Conservation (phyloP, 768 basidiomycete species). For the Russula compacta region DNA sequence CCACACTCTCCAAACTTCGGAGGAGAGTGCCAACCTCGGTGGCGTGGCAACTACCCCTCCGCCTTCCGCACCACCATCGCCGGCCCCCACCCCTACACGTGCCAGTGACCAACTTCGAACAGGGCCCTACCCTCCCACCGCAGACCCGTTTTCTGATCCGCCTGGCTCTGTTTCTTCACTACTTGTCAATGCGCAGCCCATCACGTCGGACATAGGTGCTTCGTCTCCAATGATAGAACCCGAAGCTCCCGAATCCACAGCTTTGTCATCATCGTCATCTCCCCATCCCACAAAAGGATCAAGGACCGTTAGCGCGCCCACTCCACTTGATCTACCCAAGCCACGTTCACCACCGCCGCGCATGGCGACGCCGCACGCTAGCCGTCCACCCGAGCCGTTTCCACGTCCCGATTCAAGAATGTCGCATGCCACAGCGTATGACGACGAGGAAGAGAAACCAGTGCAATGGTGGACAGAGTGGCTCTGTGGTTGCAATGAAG, state of each 20-base stretch:
- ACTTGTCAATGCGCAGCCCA: conserved; percentile 30
- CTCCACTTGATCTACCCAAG: conserved; percentile 52
- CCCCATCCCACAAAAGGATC: conserved; percentile 2
- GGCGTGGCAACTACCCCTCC: conserved; percentile 35
- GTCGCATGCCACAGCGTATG: conserved; percentile 18
- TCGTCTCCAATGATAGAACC: conserved; percentile 4
- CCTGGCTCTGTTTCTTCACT: conserved; percentile 42
- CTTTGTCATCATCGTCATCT: conserved; percentile 10
- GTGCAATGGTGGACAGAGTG: conserved; percentile 80
- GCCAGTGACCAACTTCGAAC: conserved; percentile 16
- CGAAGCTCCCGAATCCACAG: background rate
- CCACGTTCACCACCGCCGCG: conserved; percentile 49
- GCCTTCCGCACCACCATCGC: conserved; percentile 32
- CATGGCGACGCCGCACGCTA: conserved; percentile 30
- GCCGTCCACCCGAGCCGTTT: conserved; percentile 31
- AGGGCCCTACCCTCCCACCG: conserved; percentile 13
- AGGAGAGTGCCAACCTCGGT: conserved; percentile 47
- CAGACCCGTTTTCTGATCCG: conserved; percentile 44
- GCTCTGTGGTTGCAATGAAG: conserved; percentile 73
- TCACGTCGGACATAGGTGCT: conserved; percentile 24
- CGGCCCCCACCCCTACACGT: conserved; percentile 23
- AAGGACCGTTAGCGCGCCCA: conserved; percentile 34
- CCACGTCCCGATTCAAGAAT: conserved; percentile 25
- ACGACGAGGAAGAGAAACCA: conserved; percentile 30
- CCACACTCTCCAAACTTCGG: conserved; percentile 39